Evolutionary conservation across 495 filamentous ascomycete species (phyloP).

Genomic region (Thermothielavioides terrestris): DNA sequence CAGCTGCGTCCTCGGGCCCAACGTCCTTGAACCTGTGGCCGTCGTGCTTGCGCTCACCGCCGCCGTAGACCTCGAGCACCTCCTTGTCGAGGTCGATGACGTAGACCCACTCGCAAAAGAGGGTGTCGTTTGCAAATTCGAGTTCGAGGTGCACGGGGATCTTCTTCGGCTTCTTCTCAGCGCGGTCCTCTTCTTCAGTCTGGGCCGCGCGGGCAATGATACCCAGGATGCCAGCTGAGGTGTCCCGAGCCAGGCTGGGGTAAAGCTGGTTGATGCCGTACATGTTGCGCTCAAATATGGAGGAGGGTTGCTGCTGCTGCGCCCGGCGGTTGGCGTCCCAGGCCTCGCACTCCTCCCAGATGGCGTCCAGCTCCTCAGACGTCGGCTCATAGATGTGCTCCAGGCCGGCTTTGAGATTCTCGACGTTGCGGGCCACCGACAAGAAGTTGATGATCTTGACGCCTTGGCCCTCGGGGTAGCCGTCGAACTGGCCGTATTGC

Average conservation of each 20-base stretch:
- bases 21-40: slow-evolving; percentile 11
- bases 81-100: slow-evolving; percentile 13
- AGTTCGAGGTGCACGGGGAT: slow-evolving; percentile 1
- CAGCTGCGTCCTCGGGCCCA: background rate
- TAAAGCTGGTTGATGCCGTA: background rate
- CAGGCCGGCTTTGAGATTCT: slow-evolving; percentile 10
- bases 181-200: background rate
- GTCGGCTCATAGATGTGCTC: slow-evolving; percentile 11
- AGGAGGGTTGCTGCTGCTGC: too few species aligned
- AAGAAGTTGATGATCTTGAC: slow-evolving; percentile 6
- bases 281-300: background rate
- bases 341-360: slow-evolving; percentile 4
- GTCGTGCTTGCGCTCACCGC: slow-evolving; percentile 3
- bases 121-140: slow-evolving; percentile 1
- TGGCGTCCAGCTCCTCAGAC: background rate
- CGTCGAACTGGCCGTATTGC: slow-evolving; percentile 13
- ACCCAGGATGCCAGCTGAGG: slow-evolving; percentile 2
- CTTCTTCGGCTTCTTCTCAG: slow-evolving; percentile 1
- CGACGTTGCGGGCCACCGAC: slow-evolving; percentile 9
- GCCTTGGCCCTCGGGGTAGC: slow-evolving; percentile 11
- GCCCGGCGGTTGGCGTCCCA: too few species aligned
- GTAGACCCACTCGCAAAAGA: slow-evolving; percentile 15
- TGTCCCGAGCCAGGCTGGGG: slow-evolving; percentile 5
- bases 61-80: slow-evolving; percentile 9
- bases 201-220: slow-evolving; percentile 2